Base-by-base conservation (phyloP, 129 eudicot genomes). In the Lonicera japonica region DNA sequence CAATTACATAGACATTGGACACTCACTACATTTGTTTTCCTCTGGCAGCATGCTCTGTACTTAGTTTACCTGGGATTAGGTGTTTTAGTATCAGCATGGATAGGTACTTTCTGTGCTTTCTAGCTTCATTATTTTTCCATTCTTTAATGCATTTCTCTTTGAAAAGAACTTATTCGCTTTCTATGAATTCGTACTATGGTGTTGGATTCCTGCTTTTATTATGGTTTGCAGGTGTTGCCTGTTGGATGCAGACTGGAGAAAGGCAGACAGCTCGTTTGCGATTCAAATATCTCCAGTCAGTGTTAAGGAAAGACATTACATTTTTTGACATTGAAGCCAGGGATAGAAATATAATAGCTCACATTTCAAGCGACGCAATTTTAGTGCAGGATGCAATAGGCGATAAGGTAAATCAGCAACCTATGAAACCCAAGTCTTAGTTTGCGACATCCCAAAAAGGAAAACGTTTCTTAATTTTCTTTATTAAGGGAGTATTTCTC, bases 371-470 rank as follows among this genome's bases (percentile, higher is more conserved):
- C 70, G 97, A 89, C 57, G 88, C 88, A 52, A 78, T 85, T 52
- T 72, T 89, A 13, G 90, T 89, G 55, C 97, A 89, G 75, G 95
- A 89, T 77, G 88, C 95, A 34, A 80, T 89, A 23, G 97, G 97
- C 11, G 97, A 89, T 69, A 85, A 89, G 97, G 97, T 89, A 82
- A 54, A 65, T 10, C 24, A 53, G 29, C 66, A 23, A 40, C 36
- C 2, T 29, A 1, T 29, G 36, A 29, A 29, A 29, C 36, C 36
- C 6, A 6, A 29, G 4, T 29, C 36, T 29, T 29, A 29, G 36
- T 6, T 43, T 43, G 13, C 5, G 50, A 11, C 14, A 11, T 43
- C 50, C 16, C 13, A 43, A 43, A 3, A 14, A 8, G 50, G 13
- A 43, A 43, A 43, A 43, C 13, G 16, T 8, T 11, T 14, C 50